Base-by-base conservation (phyloP, 106 monocot genomes). In the Gastrodia elata region DNA sequence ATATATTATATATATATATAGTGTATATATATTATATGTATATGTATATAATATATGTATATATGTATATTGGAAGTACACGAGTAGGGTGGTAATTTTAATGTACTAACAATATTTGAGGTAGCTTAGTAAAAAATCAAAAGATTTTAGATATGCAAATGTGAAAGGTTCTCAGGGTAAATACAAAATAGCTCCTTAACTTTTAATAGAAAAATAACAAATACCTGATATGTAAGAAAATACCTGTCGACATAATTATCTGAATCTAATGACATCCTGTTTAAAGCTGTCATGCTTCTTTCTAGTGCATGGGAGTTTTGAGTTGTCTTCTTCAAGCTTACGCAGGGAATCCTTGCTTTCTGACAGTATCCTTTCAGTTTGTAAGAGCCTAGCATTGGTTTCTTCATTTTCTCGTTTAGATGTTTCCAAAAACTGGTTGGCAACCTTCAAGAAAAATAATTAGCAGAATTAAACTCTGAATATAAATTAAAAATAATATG, bases 161-260 rank as follows among this genome's bases (percentile, higher is more conserved):
- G n/a, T n/a, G n/a, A n/a, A n/a, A n/a, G n/a, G n/a, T n/a, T n/a
- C 57, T 20, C 10, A 20, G 7, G 57, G 57, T 18, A 26, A 26
- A 58, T 8, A 11, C 46, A 58, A 58, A n/a, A n/a, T n/a, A 55
- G 8, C 27, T 58, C 24, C 10, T 58, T 58, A 26, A 46, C 18
- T 22, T 8, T 8, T 2, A 18, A 58, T 26, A 6, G 10, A 26
- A 57, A 24, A 26, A 26, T 10, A 58, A 65, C 34, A 65, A 34
- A 34, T 65, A 34, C n/a, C n/a, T n/a, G n/a, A 65, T 11, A 65
- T 24, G 8, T 38, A 35, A 36, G 34, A 39, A 57, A 40, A 58
- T 41, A 98, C 98, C 98, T 90, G 75, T 98, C 98, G 65, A 98
- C 98, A 64, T 80, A 91, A 80, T 88, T 91, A 80, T 98, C 93